phyloP scores from a whole-genome alignment of 257 asterid species.

The Lavandula angustifolia region DNA sequence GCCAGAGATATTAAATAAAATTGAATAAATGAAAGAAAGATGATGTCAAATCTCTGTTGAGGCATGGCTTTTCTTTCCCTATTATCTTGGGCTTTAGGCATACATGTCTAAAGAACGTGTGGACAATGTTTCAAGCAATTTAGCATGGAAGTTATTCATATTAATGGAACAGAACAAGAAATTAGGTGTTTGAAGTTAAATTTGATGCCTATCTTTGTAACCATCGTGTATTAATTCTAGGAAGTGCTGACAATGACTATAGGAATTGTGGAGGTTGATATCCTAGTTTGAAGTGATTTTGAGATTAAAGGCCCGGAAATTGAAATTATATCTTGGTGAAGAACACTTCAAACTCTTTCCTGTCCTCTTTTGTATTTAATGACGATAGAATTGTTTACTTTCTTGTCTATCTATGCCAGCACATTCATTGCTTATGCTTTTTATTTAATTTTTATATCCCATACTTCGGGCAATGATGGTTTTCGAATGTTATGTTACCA shows the following conservation, averaged over 20 bases:
- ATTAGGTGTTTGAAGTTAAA: neutral
- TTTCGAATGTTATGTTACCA: conserved; percentile 23
- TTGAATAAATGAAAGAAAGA: too few relatives aligned
- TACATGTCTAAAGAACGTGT: neutral
- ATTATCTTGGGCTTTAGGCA: neutral
- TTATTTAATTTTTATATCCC: neutral
- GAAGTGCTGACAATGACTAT: neutral
- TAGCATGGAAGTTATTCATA: neutral
- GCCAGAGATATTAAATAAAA: too few relatives aligned
- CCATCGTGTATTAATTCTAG: neutral
- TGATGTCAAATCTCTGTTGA: neutral
- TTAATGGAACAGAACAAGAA: neutral
- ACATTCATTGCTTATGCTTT: conserved; percentile 4
- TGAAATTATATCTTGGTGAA: neutral
- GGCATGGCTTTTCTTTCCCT: neutral
- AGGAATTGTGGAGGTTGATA: neutral
- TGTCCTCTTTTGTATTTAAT: neutral
- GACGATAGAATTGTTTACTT: neutral
- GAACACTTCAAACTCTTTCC: neutral
- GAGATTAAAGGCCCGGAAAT: neutral
- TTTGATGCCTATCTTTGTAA: neutral
- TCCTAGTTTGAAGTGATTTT: neutral
- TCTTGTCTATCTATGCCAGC: conserved; percentile 1
- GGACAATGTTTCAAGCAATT: neutral
- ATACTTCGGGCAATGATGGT: conserved; percentile 7